Percentiles rank a stretch among this genome's conserved stretches.
These are phyloP conservation scores for Theileria orientalis DNA, from an alignment of 169 alveolate genomes.

Conservation along the genomic window DNA sequence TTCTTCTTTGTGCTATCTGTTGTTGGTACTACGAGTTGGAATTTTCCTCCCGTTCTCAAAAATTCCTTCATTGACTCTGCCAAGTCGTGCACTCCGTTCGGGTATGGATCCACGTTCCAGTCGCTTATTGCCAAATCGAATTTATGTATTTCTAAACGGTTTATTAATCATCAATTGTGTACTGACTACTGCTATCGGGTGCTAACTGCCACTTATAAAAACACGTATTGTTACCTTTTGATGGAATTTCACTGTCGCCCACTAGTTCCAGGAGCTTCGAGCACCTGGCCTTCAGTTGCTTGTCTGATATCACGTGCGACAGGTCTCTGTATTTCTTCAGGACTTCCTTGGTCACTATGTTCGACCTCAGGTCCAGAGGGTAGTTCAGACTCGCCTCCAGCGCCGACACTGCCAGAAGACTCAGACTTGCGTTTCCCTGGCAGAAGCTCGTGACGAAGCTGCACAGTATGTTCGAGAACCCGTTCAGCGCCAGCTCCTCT, in stretches of 20 bases:
- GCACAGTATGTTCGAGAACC: conserved; percentile 58
- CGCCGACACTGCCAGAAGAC: conserved; percentile 58
- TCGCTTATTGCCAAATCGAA: conserved; percentile 82
- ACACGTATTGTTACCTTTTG: conserved; percentile 55
- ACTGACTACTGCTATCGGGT: too few species aligned
- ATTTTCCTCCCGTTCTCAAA: conserved; percentile 83
- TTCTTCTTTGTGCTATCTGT: conserved; percentile 13
- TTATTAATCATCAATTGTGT: background rate
- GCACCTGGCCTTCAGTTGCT: conserved; percentile 47
- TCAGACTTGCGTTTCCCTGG: conserved; percentile 37
- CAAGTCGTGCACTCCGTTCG: conserved; percentile 89
- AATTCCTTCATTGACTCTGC: conserved; percentile 82
- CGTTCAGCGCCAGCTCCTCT: conserved; percentile 70
- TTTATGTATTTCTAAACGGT: background rate
- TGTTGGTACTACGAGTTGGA: conserved; percentile 53
- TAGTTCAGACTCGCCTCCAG: conserved; percentile 65
- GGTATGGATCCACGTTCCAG: conserved; percentile 90
- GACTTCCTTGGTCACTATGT: conserved; percentile 63
- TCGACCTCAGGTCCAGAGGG: conserved; percentile 70
- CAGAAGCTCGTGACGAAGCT: conserved; percentile 60
- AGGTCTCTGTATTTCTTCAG: conserved; percentile 63
- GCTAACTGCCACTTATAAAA: background rate
- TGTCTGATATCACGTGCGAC: conserved; percentile 67
- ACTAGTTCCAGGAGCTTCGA: conserved; percentile 57
- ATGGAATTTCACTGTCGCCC: conserved; percentile 52